phyloP scores from a whole-genome alignment of 2,329 filamentous ascomycete species.

The Colletotrichum sp. region DNA sequence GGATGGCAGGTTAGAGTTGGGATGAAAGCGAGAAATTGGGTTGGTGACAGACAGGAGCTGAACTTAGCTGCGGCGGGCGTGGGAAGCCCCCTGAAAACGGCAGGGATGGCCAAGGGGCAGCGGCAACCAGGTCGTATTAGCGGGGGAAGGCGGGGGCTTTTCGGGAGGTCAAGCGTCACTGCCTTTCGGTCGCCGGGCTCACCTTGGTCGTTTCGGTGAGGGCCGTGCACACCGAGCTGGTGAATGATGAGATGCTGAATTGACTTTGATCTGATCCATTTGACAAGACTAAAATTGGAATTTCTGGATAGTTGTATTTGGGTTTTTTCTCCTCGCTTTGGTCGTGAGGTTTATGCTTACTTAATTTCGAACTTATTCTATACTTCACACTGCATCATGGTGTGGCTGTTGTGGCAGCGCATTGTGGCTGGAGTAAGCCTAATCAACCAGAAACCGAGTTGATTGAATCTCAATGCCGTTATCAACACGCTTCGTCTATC shows the following conservation, averaged over 20 bases:
- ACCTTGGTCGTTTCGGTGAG: not conserved
- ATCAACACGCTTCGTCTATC: not conserved
- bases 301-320: too few species aligned
- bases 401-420: not conserved
- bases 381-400: too few species aligned
- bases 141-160: constrained; percentile 1
- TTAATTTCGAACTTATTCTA: too few species aligned
- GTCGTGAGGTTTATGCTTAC: too few species aligned
- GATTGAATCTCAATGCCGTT: not conserved
- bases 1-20: not conserved
- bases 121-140: not conserved
- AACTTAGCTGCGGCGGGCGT: constrained; percentile 3
- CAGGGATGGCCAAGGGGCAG: not conserved
- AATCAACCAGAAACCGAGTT: not conserved
- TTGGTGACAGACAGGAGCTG: constrained; percentile 8
- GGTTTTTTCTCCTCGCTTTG: too few species aligned
- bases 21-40: not conserved
- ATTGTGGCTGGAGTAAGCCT: not conserved
- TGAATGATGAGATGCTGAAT: not conserved
- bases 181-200: not conserved
- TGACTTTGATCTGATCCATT: not conserved
- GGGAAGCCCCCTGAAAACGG: constrained; percentile 8
- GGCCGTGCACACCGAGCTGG: not conserved
- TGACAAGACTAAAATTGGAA: too few species aligned
- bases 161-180: not conserved